Evolutionary conservation across 441 rosid genomes (phyloP).

Genomic region (Breynia disticha): DNA sequence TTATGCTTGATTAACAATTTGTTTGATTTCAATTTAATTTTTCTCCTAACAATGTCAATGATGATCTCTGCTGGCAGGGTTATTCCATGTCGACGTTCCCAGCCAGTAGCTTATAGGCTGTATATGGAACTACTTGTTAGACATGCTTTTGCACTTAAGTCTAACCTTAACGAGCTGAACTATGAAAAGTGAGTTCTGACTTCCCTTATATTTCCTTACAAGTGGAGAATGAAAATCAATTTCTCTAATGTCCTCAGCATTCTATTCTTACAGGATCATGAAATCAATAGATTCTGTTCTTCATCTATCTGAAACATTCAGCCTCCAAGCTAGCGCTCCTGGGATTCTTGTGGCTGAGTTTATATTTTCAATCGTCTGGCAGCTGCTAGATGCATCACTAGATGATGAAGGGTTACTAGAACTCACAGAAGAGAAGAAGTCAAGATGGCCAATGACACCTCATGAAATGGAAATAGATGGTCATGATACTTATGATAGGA

Average conservation of each 20-base stretch:
- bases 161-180: slow-evolving; percentile 40
- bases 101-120: slow-evolving; percentile 85
- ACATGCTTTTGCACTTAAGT: slow-evolving; percentile 51
- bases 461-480: slow-evolving; percentile 68
- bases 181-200: slow-evolving; percentile 19
- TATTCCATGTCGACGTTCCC: slow-evolving; percentile 51
- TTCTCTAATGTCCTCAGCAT: slow-evolving; percentile 4
- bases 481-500: slow-evolving; percentile 36
- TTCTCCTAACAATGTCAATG: background rate
- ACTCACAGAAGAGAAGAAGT: slow-evolving; percentile 48
- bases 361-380: slow-evolving; percentile 71
- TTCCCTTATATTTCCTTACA: slow-evolving; percentile 3
- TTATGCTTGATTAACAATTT: too few relatives aligned
- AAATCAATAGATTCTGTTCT: slow-evolving; percentile 62
- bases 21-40: background rate
- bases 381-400: slow-evolving; percentile 84
- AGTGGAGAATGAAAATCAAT: background rate
- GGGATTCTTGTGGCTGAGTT: slow-evolving; percentile 68
- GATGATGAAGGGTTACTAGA: slow-evolving; percentile 91
- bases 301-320: slow-evolving; percentile 72
- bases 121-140: slow-evolving; percentile 82
- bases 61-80: slow-evolving; percentile 42
- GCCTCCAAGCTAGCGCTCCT: slow-evolving; percentile 49
- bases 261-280: slow-evolving; percentile 64
- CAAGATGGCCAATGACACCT: slow-evolving; percentile 50